Evolutionary conservation across 164 flowering plant species (phyloP), one percentile per base, ranked within the genome.

Genomic region (Echeveria elegans): DNA sequence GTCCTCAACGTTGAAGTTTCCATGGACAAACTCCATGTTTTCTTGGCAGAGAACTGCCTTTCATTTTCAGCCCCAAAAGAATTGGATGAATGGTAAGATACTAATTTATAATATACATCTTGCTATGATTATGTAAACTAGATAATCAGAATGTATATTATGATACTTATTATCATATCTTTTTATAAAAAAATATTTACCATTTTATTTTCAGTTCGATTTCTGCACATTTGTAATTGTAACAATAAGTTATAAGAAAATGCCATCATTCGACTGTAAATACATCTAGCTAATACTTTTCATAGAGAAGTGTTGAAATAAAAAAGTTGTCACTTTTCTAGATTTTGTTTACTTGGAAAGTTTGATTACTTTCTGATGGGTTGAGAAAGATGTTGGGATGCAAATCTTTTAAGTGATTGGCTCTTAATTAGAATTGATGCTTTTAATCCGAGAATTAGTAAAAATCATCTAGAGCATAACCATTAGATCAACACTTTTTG

Each of bases 51-150:
- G 84, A 52, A 80, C 89, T 1, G 80, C 81, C 30, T 85, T 36
- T 68, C 89, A 85, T 66, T 85, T 85, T 64, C 89, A 85, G 43
- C 87, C 89, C 1, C 70, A 77, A 61, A 74, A 80, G 63, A 85
- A 85, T 48, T 85, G 89, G 89, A 82, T 85, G 83, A 85, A 85
- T 45, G 89, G 89, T 85, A 74, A 34, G 3, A 7, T n/a, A 34
- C 7, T 19, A 41, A 60, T 24, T 19, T 58, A 58, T 53, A 21
- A 1, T 41, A 30, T 43, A 3, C 16, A 14, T 43, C 15, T 40
- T 40, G 3, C 16, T 43, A 43, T 15, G 4, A 5, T 43, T 43
- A 4, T 11, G 47, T 43, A 43, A 16, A 43, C 47, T 15, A 4
- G 47, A 43, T 43, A 43, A 43, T 43, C 47, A 12, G 47, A 40